Evolutionary conservation across 1,139 yeast species (phyloP).

Genomic region (Candida sp.): DNA sequence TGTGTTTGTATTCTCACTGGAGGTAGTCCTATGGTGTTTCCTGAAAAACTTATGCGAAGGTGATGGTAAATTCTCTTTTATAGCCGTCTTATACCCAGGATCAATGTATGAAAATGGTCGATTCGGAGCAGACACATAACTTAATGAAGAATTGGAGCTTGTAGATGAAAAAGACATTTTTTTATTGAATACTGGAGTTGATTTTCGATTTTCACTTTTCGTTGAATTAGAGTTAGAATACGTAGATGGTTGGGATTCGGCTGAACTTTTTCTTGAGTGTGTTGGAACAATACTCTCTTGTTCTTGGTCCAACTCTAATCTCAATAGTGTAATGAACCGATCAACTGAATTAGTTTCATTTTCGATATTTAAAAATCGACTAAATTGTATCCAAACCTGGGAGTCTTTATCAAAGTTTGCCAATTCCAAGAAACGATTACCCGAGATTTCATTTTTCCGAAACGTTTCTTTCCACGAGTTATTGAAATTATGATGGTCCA

Average conservation of each 20-base stretch:
- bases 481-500: slow-evolving; percentile 64
- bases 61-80: slow-evolving; percentile 22
- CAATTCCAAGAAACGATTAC: slow-evolving; percentile 63
- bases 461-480: slow-evolving; percentile 70
- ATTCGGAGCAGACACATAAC: background rate
- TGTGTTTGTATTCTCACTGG: slow-evolving; percentile 40
- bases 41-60: slow-evolving; percentile 53
- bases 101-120: slow-evolving; percentile 60
- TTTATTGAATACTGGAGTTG: slow-evolving; percentile 26
- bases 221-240: slow-evolving; percentile 7
- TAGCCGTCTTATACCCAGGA: slow-evolving; percentile 16
- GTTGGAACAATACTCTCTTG: slow-evolving; percentile 5
- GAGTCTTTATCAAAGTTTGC: slow-evolving; percentile 61
- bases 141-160: slow-evolving; percentile 14
- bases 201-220: slow-evolving; percentile 29
- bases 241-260: slow-evolving; percentile 13
- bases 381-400: slow-evolving; percentile 47
- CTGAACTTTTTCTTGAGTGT: slow-evolving; percentile 18
- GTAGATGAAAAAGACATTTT: slow-evolving; percentile 20
- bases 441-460: slow-evolving; percentile 54
- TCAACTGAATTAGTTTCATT: slow-evolving; percentile 48
- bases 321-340: slow-evolving; percentile 46
- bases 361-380: slow-evolving; percentile 30
- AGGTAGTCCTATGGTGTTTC: slow-evolving; percentile 54
- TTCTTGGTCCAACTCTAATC: slow-evolving; percentile 17